Conservation (phyloP, 2,329 filamentous ascomycete species). For the Aspergillus texensis region DNA sequence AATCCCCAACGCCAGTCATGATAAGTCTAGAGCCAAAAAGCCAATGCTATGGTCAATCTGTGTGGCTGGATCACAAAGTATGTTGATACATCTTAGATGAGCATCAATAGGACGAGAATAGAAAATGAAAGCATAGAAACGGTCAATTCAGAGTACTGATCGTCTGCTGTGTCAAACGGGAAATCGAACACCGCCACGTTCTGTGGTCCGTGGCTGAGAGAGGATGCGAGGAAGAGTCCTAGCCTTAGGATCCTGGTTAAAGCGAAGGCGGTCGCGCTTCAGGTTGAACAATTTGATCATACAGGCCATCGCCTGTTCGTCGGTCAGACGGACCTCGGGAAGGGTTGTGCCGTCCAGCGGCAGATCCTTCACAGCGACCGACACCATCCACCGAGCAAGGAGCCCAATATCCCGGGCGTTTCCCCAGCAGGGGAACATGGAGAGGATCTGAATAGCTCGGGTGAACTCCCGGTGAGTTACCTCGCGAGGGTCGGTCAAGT, state of each 20-base stretch:
- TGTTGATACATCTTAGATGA: conserved; percentile 6
- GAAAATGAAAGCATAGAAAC: background rate
- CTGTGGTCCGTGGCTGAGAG: conserved; percentile 20
- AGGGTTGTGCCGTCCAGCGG: conserved; percentile 17
- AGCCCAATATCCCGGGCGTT: conserved; percentile 23
- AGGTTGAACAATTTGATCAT: conserved; percentile 24
- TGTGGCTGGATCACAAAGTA: background rate
- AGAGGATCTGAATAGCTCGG: conserved; percentile 23
- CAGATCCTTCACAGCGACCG: conserved; percentile 15
- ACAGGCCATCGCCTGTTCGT: conserved; percentile 24
- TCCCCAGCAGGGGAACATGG: conserved; percentile 26
- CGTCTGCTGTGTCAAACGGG: conserved; percentile 14
- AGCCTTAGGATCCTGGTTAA: conserved; percentile 23
- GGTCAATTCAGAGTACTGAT: background rate
- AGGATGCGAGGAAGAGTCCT: conserved; percentile 20
- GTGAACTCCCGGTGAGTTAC: conserved; percentile 23
- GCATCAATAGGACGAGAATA: background rate
- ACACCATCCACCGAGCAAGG: conserved; percentile 24
- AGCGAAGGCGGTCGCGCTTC: conserved; percentile 22
- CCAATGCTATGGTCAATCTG: background rate
- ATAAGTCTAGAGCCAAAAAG: background rate
- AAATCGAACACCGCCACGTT: conserved; percentile 21
- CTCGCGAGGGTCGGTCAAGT: conserved; percentile 17
- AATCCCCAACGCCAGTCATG: background rate
- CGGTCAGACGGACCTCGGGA: conserved; percentile 12